These are phyloP conservation scores for Trichoderma guizhouense DNA, from an alignment of 2,329 filamentous ascomycete genomes.

Conservation along the genomic window DNA sequence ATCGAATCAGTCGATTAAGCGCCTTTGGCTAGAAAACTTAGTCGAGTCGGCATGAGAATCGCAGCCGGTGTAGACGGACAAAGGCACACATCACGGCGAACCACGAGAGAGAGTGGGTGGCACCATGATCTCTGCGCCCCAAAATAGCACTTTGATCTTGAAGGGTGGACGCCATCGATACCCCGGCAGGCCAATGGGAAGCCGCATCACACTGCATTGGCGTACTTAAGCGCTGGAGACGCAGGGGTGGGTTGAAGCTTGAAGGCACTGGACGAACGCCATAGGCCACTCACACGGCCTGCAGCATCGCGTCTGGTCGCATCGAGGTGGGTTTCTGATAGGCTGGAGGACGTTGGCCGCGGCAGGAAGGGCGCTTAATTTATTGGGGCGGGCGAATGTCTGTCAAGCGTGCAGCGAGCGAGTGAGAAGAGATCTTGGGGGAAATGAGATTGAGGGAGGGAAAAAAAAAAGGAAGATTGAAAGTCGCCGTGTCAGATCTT, in stretches of 20 bases:
- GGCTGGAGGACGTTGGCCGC: slow-evolving; percentile 7
- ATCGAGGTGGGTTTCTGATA: slow-evolving; percentile 8
- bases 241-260: slow-evolving; percentile 10
- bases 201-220: slow-evolving; percentile 18
- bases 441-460: background rate
- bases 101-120: slow-evolving; percentile 4
- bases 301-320: slow-evolving; percentile 1
- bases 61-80: background rate
- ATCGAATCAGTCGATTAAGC: slow-evolving; percentile 19
- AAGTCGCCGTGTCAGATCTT: background rate
- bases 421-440: background rate
- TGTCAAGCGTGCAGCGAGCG: background rate
- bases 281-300: background rate
- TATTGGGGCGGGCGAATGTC: background rate
- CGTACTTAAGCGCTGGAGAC: slow-evolving; percentile 13
- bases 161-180: background rate
- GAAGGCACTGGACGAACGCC: slow-evolving; percentile 13
- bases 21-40: slow-evolving; percentile 12
- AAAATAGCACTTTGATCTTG: slow-evolving; percentile 17
- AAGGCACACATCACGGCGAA: background rate
- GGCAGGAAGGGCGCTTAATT: slow-evolving; percentile 17
- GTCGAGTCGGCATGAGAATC: slow-evolving; percentile 7
- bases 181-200: slow-evolving; percentile 5
- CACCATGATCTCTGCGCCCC: background rate
- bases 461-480: background rate